phyloP scores from a whole-genome alignment of 2,329 filamentous ascomycete species.

The Pseudovirgaria hyperparasitica region DNA sequence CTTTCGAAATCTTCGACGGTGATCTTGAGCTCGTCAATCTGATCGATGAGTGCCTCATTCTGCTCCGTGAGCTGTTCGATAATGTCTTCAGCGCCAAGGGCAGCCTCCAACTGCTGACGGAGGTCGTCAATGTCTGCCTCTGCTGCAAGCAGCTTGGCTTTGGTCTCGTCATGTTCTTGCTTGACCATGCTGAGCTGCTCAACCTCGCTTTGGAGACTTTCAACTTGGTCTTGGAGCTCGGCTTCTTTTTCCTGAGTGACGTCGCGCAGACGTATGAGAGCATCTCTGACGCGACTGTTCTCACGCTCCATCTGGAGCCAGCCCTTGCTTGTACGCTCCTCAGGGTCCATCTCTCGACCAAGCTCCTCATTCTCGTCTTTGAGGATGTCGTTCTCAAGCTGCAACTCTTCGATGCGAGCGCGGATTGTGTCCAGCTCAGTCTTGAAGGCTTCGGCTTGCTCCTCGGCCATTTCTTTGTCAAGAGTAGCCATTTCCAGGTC shows the following conservation, averaged over 20 bases:
- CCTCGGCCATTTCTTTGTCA: slow-evolving; percentile 93
- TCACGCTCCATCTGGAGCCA: slow-evolving; percentile 88
- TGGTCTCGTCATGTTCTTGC: slow-evolving; percentile 54
- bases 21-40: slow-evolving; percentile 69
- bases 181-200: slow-evolving; percentile 21
- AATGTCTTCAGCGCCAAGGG: slow-evolving; percentile 81
- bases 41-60: slow-evolving; percentile 71
- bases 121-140: slow-evolving; percentile 74
- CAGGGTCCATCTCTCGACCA: slow-evolving; percentile 70
- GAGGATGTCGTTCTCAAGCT: slow-evolving; percentile 77
- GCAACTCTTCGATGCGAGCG: slow-evolving; percentile 66
- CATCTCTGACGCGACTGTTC: slow-evolving; percentile 78
- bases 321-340: slow-evolving; percentile 73
- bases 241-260: slow-evolving; percentile 75
- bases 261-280: slow-evolving; percentile 72
- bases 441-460: slow-evolving; percentile 72
- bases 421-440: slow-evolving; percentile 68
- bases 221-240: slow-evolving; percentile 56
- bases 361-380: slow-evolving; percentile 79
- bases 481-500: slow-evolving; percentile 76
- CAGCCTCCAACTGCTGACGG: slow-evolving; percentile 79
- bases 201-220: slow-evolving; percentile 25
- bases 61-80: slow-evolving; percentile 84
- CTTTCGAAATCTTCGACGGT: slow-evolving; percentile 80
- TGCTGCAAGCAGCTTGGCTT: slow-evolving; percentile 59